Conservation (phyloP, 2,329 filamentous ascomycete species). For the Fusarium musae region DNA sequence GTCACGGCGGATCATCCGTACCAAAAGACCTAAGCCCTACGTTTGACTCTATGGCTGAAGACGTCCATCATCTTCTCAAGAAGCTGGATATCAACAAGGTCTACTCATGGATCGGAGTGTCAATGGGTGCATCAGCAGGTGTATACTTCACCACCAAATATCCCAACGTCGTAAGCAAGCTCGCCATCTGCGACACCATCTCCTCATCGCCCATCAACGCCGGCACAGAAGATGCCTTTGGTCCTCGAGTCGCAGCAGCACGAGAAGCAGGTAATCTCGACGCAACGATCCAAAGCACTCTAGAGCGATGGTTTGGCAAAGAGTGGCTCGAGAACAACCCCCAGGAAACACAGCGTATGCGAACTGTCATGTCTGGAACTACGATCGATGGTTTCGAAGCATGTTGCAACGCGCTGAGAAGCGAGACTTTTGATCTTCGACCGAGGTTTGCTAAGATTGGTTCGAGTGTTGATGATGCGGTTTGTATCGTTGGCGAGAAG, state of each 20-base stretch:
- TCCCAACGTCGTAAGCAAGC: conserved; percentile 51
- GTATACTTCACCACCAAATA: conserved; percentile 53
- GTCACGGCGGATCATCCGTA: conserved; percentile 53
- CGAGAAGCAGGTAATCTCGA: conserved; percentile 49
- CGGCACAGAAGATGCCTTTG: conserved; percentile 52
- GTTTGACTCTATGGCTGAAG: conserved; percentile 53
- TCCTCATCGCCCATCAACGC: conserved; percentile 51
- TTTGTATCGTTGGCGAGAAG: conserved; percentile 55
- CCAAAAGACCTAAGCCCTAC: conserved; percentile 51
- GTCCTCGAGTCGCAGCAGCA: conserved; percentile 49
- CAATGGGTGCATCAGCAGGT: conserved; percentile 56
- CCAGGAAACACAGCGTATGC: conserved; percentile 51
- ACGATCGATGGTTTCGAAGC: conserved; percentile 55
- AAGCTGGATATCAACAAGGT: conserved; percentile 47
- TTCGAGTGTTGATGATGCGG: conserved; percentile 47
- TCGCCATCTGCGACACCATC: conserved; percentile 56
- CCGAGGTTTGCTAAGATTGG: conserved; percentile 50
- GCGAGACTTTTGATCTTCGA: conserved; percentile 52
- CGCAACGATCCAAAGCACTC: conserved; percentile 45
- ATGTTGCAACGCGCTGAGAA: conserved; percentile 53
- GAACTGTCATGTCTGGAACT: conserved; percentile 50
- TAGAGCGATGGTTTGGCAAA: conserved; percentile 56
- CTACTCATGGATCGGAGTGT: conserved; percentile 57
- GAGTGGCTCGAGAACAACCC: conserved; percentile 51
- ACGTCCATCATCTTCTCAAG: conserved; percentile 50